Percentiles rank a stretch among this genome's conserved stretches.
These are phyloP conservation scores for Wickerhamiella siamensis DNA, from an alignment of 805 yeast genomes.

Conservation along the genomic window DNA sequence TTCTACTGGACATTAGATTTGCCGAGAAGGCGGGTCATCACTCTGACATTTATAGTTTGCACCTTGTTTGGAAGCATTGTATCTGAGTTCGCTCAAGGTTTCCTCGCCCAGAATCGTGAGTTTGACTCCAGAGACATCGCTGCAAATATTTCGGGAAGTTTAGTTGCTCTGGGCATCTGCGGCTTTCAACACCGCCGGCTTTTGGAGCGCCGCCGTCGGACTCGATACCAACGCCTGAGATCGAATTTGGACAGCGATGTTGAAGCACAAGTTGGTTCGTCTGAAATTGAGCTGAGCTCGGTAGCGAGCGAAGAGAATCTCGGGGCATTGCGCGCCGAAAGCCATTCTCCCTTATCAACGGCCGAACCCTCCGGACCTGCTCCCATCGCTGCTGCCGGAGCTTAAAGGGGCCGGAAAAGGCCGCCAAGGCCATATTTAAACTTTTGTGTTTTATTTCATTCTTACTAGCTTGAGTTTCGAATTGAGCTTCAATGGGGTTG, in stretches of 20 bases:
- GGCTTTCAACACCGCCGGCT: constrained; percentile 26
- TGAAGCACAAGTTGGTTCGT: constrained; percentile 7
- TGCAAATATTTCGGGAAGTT: constrained; percentile 27
- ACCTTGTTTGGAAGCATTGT: constrained; percentile 27
- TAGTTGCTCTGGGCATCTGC: constrained; percentile 21
- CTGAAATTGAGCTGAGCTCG: constrained; percentile 14
- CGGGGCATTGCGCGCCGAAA: no score
- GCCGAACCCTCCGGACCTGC: no score
- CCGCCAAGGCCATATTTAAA: no score
- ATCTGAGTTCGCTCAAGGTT: constrained; percentile 27
- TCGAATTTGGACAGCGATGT: constrained; percentile 14
- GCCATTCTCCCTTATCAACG: no score
- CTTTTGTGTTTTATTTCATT: no score
- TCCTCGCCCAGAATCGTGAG: constrained; percentile 21
- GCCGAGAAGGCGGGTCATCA: constrained; percentile 25
- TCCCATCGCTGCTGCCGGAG: no score
- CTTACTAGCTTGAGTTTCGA: no score
- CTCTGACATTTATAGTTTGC: constrained; percentile 25
- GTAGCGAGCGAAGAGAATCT: constrained; percentile 6
- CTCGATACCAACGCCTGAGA: constrained; percentile 21
- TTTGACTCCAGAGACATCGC: constrained; percentile 27
- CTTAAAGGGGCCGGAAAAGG: no score
- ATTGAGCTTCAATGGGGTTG: no score
- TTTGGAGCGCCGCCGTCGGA: constrained; percentile 20
- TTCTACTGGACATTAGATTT: constrained; percentile 32